phyloP scores from a whole-genome alignment of 148 eudicot genomes.

The Camellia granthamiana region DNA sequence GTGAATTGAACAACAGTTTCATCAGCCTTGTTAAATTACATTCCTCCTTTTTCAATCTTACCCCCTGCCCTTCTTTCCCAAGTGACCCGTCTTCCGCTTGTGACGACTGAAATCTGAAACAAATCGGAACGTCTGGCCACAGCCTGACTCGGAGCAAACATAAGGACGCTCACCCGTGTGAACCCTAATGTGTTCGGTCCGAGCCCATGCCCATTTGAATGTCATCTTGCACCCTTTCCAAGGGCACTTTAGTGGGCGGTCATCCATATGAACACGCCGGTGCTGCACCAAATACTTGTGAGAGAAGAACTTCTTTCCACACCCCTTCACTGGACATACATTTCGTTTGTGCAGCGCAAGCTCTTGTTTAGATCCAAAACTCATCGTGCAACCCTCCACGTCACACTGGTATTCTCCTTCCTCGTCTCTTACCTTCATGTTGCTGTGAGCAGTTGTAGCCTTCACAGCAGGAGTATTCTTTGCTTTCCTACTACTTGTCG shows the following conservation, averaged over 20 bases:
- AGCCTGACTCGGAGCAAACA: conserved; percentile 64
- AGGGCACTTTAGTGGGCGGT: conserved; percentile 91
- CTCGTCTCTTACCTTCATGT: conserved; percentile 25
- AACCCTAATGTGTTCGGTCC: conserved; percentile 93
- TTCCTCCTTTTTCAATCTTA: conserved; percentile 10
- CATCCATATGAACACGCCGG: conserved; percentile 86
- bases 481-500: conserved; percentile 14
- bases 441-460: conserved; percentile 20
- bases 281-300: conserved; percentile 96
- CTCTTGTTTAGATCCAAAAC: conserved; percentile 69
- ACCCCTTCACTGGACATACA: conserved; percentile 81
- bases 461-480: conserved; percentile 37
- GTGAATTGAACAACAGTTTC: conserved; percentile 26
- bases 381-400: conserved; percentile 85
- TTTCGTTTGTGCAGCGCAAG: conserved; percentile 63
- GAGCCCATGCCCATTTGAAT: conserved; percentile 99
- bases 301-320: conserved; percentile 92
- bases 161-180: conserved; percentile 98
- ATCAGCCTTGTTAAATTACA: conserved; percentile 30
- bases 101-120: conserved; percentile 99
- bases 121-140: conserved; percentile 94
- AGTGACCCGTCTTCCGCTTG: conserved; percentile 96
- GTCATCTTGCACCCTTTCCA: conserved; percentile 98
- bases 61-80: conserved; percentile 54
- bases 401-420: conserved; percentile 64